Percentiles rank a stretch among this genome's conserved stretches.
These are phyloP conservation scores for Aotearoamyces nothofagi DNA, from an alignment of 2,329 filamentous ascomycete species.

Conservation along the genomic window DNA sequence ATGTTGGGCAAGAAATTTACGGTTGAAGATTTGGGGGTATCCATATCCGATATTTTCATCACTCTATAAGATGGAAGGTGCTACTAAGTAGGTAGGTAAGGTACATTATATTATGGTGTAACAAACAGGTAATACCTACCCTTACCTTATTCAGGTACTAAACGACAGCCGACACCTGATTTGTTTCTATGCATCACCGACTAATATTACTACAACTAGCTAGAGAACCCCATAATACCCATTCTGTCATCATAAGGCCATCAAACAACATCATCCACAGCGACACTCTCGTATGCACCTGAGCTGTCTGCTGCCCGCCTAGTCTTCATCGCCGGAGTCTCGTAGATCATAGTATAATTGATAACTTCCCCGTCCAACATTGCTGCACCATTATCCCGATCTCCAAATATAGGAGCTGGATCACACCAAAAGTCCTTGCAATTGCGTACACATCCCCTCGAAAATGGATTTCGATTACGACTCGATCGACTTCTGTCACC, in stretches of 20 bases:
- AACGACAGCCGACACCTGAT: no score
- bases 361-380: conserved; percentile 64
- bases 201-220: conserved; percentile 1
- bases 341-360: conserved; percentile 84
- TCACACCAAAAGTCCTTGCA: conserved; percentile 97
- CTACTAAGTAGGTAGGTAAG: no score
- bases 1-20: no score
- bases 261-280: conserved; percentile 5
- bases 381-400: conserved; percentile 57
- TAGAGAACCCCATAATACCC: conserved; percentile 1
- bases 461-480: conserved; percentile 62
- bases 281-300: conserved; percentile 6
- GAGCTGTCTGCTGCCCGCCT: conserved; percentile 12
- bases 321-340: conserved; percentile 40
- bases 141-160: no score
- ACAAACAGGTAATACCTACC: no score
- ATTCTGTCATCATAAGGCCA: conserved; percentile 1
- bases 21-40: no score
- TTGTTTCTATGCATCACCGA: no score
- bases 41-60: no score
- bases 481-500: conserved; percentile 31
- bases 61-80: no score
- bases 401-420: conserved; percentile 64
- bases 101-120: no score
- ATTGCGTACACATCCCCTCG: conserved; percentile 67